Conservation (phyloP, 2,329 filamentous ascomycete genomes). For the Sclerotinia minor region DNA sequence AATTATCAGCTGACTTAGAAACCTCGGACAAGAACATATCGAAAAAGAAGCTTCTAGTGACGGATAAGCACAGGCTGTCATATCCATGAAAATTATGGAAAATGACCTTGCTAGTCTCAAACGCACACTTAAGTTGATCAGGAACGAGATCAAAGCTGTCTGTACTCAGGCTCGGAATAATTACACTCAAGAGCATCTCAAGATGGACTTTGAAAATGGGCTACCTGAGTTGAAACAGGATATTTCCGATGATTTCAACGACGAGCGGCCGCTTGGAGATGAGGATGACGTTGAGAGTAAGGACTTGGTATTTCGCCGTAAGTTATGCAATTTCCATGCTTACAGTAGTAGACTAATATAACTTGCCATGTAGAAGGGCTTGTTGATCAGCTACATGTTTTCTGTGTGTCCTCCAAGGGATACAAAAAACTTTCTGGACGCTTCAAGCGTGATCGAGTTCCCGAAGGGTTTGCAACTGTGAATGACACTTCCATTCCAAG, state of each 20-base stretch:
- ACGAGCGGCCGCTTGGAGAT: no score
- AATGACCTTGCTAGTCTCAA: background rate
- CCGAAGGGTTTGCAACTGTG: background rate
- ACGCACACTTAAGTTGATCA: background rate
- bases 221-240: constrained; percentile 4
- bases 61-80: background rate
- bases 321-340: background rate
- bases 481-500: background rate
- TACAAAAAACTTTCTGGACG: constrained; percentile 3
- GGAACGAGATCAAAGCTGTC: background rate
- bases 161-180: background rate
- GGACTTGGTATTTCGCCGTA: no score
- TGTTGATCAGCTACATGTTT: background rate
- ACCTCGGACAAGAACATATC: background rate
- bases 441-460: background rate
- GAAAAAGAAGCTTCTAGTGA: background rate
- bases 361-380: background rate
- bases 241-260: background rate
- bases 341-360: background rate
- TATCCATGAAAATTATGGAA: background rate
- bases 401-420: background rate
- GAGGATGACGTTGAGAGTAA: no score
- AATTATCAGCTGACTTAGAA: background rate
- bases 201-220: constrained; percentile 9
- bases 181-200: background rate